Base-by-base conservation (phyloP, 169 alveolate species). In the Plasmodium relictum region DNA sequence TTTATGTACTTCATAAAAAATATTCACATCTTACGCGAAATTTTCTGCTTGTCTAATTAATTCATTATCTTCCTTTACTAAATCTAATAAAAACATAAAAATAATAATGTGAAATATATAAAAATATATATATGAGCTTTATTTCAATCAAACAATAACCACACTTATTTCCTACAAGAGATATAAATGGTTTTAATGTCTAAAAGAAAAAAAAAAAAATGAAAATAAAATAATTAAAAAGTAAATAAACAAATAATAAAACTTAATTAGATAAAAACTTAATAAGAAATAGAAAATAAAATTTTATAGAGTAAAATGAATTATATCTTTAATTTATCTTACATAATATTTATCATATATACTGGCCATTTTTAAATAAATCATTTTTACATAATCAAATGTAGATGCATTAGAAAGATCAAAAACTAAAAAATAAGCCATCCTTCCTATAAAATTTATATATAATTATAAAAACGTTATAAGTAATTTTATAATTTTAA, bases 111-210 rank as follows among this genome's bases (percentile, higher is more conserved):
- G 42, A 24, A 39, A 14, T 68, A 14, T 20, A 42, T 68, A 20
- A 31, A 22, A n/a, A 16, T 20, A 18, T 44, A 20, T 68, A 37
- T 0, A 20, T 22, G 16, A 8, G 44, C 44, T 5, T 44, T 58
- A 58, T 14, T 20, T 58, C 9, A 16, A 20, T 31, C 22, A 14
- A 50, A 50, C 12, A 50, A 50, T 0, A 10, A 85, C 91, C 91
- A 16, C 18, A 85, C 58, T 85, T 85, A 58, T 85, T 85, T 18
- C 91, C 91, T 37, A 85, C 91, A 70, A 85, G 85, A n/a, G 91
- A 37, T 85, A 85, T 85, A 85, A 70, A 85, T 52, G 91, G 91
- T 48, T 70, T 68, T 8, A 85, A 66, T 26, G 86, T 69, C 91
- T 85, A 69, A 16, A 54, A 58, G 62, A 59, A 61, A 72, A 54